A percentile compares a stretch with the other conserved stretches of the same genome.
Evolutionary conservation across 1,139 yeast genomes (phyloP).

Genomic region (Blastobotrys capitulatus): DNA sequence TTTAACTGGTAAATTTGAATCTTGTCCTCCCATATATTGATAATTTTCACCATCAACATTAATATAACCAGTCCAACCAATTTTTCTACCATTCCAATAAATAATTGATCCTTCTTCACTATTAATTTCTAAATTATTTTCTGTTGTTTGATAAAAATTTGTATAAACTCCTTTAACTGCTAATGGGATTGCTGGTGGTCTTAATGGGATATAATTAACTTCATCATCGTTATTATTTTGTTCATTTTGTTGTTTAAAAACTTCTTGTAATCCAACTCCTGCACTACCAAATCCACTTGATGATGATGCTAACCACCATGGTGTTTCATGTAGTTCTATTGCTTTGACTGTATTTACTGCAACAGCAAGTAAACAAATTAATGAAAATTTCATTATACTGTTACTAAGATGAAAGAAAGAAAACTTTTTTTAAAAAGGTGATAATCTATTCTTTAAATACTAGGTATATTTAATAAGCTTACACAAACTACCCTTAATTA

Average conservation of each 20-base stretch:
- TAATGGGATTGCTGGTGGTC: slow-evolving; percentile 11
- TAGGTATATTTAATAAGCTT: too few relatives aligned
- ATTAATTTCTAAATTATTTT: slow-evolving; percentile 2
- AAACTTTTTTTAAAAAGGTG: too few relatives aligned
- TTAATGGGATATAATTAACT: slow-evolving; percentile 5
- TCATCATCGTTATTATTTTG: not conserved
- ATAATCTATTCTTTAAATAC: too few relatives aligned
- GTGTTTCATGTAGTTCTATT: not conserved
- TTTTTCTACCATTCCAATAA: slow-evolving; percentile 7
- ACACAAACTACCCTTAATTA: too few relatives aligned
- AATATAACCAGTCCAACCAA: slow-evolving; percentile 8
- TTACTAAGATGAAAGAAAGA: too few relatives aligned
- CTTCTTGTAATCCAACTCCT: not conserved
- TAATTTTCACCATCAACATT: slow-evolving; percentile 5
- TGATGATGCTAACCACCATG: not conserved
- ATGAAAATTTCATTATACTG: not conserved
- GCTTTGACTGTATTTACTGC: not conserved
- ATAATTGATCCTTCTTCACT: slow-evolving; percentile 2
- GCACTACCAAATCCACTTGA: not conserved
- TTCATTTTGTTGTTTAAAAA: not conserved
- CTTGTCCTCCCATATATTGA: slow-evolving; percentile 5
- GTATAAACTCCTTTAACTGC: slow-evolving; percentile 9
- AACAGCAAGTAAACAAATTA: not conserved
- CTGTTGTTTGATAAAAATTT: slow-evolving; percentile 3
- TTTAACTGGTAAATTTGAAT: not conserved